These are phyloP conservation scores for Erodium maritimum DNA, from an alignment of 345 rosid species.

Conservation along the genomic window DNA sequence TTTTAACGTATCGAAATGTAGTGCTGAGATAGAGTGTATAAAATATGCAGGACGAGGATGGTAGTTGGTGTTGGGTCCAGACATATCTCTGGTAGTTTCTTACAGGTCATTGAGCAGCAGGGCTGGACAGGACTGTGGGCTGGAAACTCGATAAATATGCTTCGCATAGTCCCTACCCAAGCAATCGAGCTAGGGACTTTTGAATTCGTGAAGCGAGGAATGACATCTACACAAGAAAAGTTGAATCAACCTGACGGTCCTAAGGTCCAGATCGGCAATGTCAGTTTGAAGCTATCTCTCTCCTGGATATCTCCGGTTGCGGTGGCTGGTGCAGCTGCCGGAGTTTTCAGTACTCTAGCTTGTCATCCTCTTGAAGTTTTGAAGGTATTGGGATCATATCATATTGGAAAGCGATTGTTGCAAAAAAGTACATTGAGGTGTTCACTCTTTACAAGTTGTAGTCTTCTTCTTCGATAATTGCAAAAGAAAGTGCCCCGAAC, in stretches of 20 bases:
- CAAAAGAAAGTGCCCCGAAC: no score
- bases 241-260: slow-evolving; percentile 41
- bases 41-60: slow-evolving; percentile 75
- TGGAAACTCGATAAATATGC: slow-evolving; percentile 85
- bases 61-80: slow-evolving; percentile 95
- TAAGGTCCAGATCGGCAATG: slow-evolving; percentile 47
- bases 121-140: slow-evolving; percentile 99
- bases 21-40: slow-evolving; percentile 4
- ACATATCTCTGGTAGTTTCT: slow-evolving; percentile 77
- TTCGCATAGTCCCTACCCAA: slow-evolving; percentile 91
- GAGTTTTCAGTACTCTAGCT: slow-evolving; percentile 73
- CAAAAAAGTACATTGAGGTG: no score
- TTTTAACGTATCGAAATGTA: background rate
- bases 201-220: slow-evolving; percentile 75
- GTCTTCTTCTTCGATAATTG: no score
- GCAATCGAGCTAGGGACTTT: slow-evolving; percentile 94
- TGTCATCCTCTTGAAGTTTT: slow-evolving; percentile 99
- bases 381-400: slow-evolving; percentile 39
- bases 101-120: slow-evolving; percentile 76
- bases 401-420: no score
- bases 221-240: slow-evolving; percentile 67
- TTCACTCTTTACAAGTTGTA: no score
- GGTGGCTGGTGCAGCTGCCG: slow-evolving; percentile 96
- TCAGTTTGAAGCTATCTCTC: slow-evolving; percentile 48
- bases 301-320: slow-evolving; percentile 91